Percentiles rank a stretch among this genome's conserved stretches.
Evolutionary conservation across 2,329 filamentous ascomycete species (phyloP).

Genomic region (Talaromyces sp.): DNA sequence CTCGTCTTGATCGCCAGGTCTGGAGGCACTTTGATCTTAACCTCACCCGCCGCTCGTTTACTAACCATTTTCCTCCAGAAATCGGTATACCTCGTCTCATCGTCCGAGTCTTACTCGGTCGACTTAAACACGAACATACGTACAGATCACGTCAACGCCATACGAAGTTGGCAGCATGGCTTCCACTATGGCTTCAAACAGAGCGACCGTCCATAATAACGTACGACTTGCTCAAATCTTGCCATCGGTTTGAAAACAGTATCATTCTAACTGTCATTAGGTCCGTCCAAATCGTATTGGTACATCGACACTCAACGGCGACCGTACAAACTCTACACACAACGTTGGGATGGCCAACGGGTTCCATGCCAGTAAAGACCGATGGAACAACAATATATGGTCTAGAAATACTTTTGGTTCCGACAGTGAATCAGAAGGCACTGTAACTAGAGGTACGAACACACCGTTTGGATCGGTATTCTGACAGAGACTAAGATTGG

Average conservation of each 20-base stretch:
- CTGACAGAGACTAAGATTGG: conserved; percentile 3
- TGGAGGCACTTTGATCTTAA: background rate
- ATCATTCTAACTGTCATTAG: conserved; percentile 19
- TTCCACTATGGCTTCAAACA: conserved; percentile 37
- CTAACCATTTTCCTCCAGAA: background rate
- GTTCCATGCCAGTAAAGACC: conserved; percentile 44
- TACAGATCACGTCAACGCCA: conserved; percentile 12
- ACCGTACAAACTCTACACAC: conserved; percentile 37
- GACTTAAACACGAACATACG: conserved; percentile 18
- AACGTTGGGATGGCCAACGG: conserved; percentile 39
- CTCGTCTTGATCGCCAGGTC: background rate
- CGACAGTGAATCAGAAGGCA: conserved; percentile 46
- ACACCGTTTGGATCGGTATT: background rate
- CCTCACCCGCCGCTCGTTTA: background rate
- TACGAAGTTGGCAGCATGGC: conserved; percentile 28
- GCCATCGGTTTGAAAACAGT: conserved; percentile 18
- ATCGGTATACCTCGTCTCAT: background rate
- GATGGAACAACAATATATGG: conserved; percentile 54
- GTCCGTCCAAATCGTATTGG: conserved; percentile 39
- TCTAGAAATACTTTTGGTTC: conserved; percentile 46
- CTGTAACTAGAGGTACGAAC: conserved; percentile 48
- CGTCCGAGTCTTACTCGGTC: background rate
- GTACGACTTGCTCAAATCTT: conserved; percentile 21
- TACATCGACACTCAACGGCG: conserved; percentile 32
- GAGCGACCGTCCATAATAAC: conserved; percentile 38